Conservation (phyloP, 306 rosid genomes). For the Astragalus membranaceus region DNA sequence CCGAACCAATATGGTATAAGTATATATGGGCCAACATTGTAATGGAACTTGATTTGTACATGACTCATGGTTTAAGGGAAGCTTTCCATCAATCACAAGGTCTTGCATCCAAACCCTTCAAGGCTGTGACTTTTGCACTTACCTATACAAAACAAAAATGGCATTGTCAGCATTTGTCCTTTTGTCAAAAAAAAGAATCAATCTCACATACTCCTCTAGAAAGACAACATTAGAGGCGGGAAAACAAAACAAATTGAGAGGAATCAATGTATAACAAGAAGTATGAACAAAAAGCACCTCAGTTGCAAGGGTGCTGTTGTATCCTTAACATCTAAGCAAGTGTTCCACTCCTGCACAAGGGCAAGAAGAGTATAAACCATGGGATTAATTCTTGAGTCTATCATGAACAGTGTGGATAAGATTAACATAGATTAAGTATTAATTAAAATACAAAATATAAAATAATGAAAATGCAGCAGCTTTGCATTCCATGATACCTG, state of each 20-base stretch:
- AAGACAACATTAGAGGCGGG: background rate
- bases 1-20: too few relatives aligned
- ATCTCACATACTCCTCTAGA: background rate
- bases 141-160: constrained; percentile 37
- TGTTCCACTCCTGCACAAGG: constrained; percentile 72
- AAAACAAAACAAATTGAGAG: background rate
- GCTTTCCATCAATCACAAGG: constrained; percentile 67
- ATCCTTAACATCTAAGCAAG: constrained; percentile 56
- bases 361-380: constrained; percentile 15
- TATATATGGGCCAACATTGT: too few relatives aligned
- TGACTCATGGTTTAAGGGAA: constrained; percentile 83
- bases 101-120: constrained; percentile 87
- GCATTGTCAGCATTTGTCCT: background rate
- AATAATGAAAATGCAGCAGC: background rate
- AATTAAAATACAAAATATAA: background rate
- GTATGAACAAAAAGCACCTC: constrained; percentile 10
- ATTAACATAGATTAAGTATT: background rate
- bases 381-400: background rate
- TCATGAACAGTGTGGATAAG: background rate
- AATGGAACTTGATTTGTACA: too few relatives aligned
- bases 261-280: background rate
- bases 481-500: constrained; percentile 46
- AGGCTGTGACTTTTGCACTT: constrained; percentile 77
- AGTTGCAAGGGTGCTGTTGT: constrained; percentile 68
- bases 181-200: background rate